Evolutionary conservation across 176 grass and related monocot species (phyloP), one percentile per base, ranked within the genome.

Genomic region (Oryza coarctata): DNA sequence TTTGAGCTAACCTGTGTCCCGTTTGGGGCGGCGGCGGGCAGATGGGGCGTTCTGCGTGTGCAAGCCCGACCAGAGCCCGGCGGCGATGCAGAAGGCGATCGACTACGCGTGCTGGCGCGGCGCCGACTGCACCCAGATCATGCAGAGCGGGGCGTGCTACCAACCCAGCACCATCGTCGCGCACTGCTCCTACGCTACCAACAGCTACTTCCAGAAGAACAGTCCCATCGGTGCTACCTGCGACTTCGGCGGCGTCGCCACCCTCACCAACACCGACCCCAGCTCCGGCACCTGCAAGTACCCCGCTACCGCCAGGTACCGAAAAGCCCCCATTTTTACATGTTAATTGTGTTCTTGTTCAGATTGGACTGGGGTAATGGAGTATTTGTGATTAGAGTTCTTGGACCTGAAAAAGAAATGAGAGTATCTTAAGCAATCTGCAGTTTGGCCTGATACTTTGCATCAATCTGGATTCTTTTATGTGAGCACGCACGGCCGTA

Each of bases 31-130:
- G 14, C 41, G 41, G 40, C 40, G 9, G 12, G 6, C 79, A 98
- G 95, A 94, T 78, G 92, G 78, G 75, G 85, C 84, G 57, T 98
- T 91, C 90, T 98, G 95, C 72, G 86, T 98, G 49, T 94, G 92
- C 70, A 88, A 62, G 71, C 20, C 75, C 3, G 88, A 81, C 79
- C 31, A 55, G 71, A 80, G 67, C 62, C 11, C 62, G n/a, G n/a
- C 55, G 65, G 62, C 58, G 70, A 62, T 97, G 86, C 94, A 97
- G 85, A 81, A 68, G 65, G 81, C 95, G 66, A 81, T 98, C 70
- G 95, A 98, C 84, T 98, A 98, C 86, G 95, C 95, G 7, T 98
- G 95, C 89, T 76, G 82, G 52, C 68, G 79, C 27, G 92, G 95
- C 13, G 95, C 95, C 23, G 95, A 98, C 79, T 98, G 92, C 90